A percentile compares a stretch with the other conserved stretches of the same genome.
phyloP scores from a whole-genome alignment of 805 yeast species.

The Metschnikowia borealis region DNA sequence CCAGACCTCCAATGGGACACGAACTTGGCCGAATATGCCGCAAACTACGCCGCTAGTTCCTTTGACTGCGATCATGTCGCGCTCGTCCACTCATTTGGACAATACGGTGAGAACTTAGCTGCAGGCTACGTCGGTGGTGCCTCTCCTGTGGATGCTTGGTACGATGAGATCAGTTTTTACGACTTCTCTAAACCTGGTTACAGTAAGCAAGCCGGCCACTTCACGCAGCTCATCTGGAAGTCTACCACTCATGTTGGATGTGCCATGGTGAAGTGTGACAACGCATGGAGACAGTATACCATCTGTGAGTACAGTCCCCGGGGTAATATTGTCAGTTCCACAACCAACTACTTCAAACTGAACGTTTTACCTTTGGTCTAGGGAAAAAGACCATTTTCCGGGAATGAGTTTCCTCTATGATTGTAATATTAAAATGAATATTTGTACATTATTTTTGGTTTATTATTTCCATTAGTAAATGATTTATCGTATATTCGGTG shows the following conservation, averaged over 20 bases:
- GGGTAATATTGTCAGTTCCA: constrained; percentile 48
- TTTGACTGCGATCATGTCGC: constrained; percentile 57
- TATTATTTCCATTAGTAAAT: too few relatives aligned
- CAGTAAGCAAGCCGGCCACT: constrained; percentile 63
- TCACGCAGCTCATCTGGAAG: constrained; percentile 76
- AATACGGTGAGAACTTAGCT: constrained; percentile 77
- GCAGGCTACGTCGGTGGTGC: constrained; percentile 57
- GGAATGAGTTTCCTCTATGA: neutral
- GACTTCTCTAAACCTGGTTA: constrained; percentile 50
- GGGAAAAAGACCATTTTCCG: neutral
- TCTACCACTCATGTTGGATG: constrained; percentile 61
- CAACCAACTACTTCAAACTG: constrained; percentile 33
- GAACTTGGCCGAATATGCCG: constrained; percentile 32
- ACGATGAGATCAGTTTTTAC: constrained; percentile 57
- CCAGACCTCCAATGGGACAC: constrained; percentile 31
- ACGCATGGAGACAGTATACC: constrained; percentile 54
- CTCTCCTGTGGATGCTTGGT: constrained; percentile 70
- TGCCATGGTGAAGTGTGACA: constrained; percentile 48
- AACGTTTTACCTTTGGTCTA: constrained; percentile 38
- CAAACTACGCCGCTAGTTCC: constrained; percentile 42
- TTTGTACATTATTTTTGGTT: neutral
- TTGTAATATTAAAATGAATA: neutral
- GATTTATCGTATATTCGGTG: too few relatives aligned
- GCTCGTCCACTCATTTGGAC: constrained; percentile 59
- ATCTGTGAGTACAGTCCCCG: constrained; percentile 63